Conservation (phyloP, 441 rosid genomes). For the Erodium chrysanthum region DNA sequence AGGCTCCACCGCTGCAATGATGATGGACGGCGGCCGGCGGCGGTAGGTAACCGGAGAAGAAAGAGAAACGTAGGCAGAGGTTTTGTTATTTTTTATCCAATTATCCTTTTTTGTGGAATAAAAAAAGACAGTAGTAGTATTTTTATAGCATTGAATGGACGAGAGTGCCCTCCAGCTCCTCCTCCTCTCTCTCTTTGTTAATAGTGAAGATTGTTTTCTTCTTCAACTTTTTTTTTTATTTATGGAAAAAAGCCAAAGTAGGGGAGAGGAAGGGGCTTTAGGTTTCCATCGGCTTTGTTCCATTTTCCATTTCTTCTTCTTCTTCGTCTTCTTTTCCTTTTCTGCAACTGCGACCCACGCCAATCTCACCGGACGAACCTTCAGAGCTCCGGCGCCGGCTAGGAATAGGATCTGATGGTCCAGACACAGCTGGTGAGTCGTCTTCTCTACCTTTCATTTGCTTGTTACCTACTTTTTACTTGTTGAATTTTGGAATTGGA, state of each 20-base stretch:
- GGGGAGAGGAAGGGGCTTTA: conserved; percentile 10
- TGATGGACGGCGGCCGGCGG: background rate
- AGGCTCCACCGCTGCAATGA: background rate
- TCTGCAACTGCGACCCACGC: conserved; percentile 3
- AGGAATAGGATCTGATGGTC: background rate
- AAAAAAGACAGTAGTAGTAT: background rate
- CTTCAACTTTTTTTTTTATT: background rate
- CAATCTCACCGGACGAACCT: background rate
- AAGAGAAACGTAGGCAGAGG: background rate
- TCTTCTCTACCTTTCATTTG: background rate
- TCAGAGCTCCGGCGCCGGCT: conserved; percentile 2
- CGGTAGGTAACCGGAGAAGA: background rate
- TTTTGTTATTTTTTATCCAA: too few relatives aligned
- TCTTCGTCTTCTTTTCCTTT: background rate
- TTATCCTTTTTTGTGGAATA: background rate
- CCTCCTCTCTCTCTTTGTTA: conserved; percentile 3
- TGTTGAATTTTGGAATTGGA: background rate
- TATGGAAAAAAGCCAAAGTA: conserved; percentile 8
- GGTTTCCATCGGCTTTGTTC: conserved; percentile 1
- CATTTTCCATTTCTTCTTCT: background rate
- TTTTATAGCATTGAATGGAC: background rate
- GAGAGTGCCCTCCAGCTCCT: conserved; percentile 1
- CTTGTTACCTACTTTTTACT: background rate
- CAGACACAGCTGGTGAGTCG: conserved; percentile 7
- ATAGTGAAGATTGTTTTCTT: conserved; percentile 2